Evolutionary conservation across 768 basidiomycete genomes (phyloP).

Genomic region (Trichaptum fuscoviolaceum): DNA sequence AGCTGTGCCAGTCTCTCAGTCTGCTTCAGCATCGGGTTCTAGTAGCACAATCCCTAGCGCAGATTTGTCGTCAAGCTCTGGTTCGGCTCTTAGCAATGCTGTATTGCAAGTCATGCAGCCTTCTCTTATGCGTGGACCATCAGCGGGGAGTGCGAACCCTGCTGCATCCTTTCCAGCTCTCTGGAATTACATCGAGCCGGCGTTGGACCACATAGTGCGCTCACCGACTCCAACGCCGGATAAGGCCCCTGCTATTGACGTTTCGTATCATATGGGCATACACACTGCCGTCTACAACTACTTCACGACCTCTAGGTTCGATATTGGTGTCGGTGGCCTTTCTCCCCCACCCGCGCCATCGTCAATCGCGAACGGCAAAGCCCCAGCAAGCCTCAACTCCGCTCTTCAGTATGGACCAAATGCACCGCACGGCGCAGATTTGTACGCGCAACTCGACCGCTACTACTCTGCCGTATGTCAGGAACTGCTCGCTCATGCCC

Average conservation of each 20-base stretch:
- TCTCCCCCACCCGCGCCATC: neutral
- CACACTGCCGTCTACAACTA: constrained; percentile 84
- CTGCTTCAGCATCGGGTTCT: neutral
- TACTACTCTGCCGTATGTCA: constrained; percentile 59
- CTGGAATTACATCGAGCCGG: constrained; percentile 73
- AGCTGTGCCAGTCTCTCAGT: neutral
- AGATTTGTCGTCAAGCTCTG: neutral
- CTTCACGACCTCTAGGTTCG: constrained; percentile 31
- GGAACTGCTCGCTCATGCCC: constrained; percentile 57
- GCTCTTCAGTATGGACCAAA: neutral
- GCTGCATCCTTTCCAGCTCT: constrained; percentile 65
- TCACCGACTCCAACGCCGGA: constrained; percentile 52
- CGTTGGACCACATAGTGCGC: constrained; percentile 71
- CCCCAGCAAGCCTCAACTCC: constrained; percentile 19
- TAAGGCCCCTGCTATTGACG: constrained; percentile 68
- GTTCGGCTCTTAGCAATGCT: neutral
- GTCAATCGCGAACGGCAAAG: constrained; percentile 4
- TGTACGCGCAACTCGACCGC: constrained; percentile 69
- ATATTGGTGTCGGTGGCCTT: neutral
- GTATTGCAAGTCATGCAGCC: neutral
- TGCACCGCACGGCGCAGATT: constrained; percentile 48
- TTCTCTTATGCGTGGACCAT: constrained; percentile 43
- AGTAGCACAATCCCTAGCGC: neutral
- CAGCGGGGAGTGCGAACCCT: constrained; percentile 67
- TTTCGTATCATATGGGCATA: constrained; percentile 68